phyloP scores from a whole-genome alignment of 179 eudicot species.

The Patellifolia procumbens region DNA sequence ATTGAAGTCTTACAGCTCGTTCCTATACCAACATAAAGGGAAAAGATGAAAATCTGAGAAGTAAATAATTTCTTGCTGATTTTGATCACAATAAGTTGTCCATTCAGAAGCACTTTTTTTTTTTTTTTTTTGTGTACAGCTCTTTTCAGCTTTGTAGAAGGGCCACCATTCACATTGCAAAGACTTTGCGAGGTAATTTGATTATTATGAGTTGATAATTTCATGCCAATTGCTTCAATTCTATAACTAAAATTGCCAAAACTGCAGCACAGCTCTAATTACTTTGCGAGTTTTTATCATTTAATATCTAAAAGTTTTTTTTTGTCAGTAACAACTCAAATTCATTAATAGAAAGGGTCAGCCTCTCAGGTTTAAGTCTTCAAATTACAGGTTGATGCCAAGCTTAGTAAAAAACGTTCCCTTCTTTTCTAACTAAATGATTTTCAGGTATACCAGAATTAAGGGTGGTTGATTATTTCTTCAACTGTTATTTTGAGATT shows the following conservation, averaged over 20 bases:
- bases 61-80: no score
- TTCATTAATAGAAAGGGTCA: not conserved
- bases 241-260: not conserved
- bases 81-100: no score
- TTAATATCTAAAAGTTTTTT: not conserved
- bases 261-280: not conserved
- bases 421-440: no score
- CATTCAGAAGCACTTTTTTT: slow-evolving; percentile 8
- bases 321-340: not conserved
- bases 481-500: no score
- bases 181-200: slow-evolving; percentile 81
- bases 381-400: not conserved
- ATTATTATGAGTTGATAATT: not conserved
- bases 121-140: slow-evolving; percentile 52
- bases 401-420: no score
- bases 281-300: not conserved
- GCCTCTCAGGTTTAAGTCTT: not conserved
- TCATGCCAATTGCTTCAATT: not conserved
- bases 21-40: not conserved
- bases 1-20: not conserved
- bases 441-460: no score
- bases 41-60: not conserved
- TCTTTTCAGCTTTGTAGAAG: slow-evolving; percentile 69
- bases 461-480: no score
- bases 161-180: slow-evolving; percentile 95